Evolutionary conservation across 176 grass and related monocot genomes (phyloP).

Genomic region (Cenchrus fungigraminus): DNA sequence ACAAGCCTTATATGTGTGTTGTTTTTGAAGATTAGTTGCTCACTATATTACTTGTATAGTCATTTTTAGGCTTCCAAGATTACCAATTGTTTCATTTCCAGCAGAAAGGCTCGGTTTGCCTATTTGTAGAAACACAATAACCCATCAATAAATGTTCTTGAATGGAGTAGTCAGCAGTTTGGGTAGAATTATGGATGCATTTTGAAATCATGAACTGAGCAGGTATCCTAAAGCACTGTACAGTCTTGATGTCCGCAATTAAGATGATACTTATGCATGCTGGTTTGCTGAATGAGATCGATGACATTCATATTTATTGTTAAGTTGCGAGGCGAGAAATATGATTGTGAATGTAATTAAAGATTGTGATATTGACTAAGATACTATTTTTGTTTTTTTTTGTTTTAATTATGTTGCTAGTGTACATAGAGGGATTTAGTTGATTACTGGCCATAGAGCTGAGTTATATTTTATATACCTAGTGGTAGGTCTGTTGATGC

Average conservation of each 20-base stretch:
- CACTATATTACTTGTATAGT: background rate
- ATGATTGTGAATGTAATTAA: background rate
- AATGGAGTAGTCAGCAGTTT: background rate
- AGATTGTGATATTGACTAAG: background rate
- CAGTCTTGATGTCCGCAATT: background rate
- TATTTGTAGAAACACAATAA: background rate
- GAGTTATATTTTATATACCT: background rate
- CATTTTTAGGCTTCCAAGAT: background rate
- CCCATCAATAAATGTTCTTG: background rate
- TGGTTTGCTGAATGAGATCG: background rate
- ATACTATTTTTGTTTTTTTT: background rate
- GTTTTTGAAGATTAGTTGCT: background rate
- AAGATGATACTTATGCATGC: background rate
- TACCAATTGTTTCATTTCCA: background rate
- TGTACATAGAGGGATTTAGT: background rate
- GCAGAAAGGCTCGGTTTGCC: background rate
- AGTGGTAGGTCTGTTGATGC: background rate
- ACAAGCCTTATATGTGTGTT: background rate
- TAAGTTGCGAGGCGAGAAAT: background rate
- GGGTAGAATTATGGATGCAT: background rate
- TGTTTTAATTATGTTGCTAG: background rate
- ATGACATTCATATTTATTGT: background rate
- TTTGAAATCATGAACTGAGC: background rate
- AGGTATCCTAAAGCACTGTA: background rate
- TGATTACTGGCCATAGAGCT: background rate